Evolutionary conservation across 768 basidiomycete genomes (phyloP), one percentile per base, ranked within the genome.

Genomic region (Sutorius australiensis): DNA sequence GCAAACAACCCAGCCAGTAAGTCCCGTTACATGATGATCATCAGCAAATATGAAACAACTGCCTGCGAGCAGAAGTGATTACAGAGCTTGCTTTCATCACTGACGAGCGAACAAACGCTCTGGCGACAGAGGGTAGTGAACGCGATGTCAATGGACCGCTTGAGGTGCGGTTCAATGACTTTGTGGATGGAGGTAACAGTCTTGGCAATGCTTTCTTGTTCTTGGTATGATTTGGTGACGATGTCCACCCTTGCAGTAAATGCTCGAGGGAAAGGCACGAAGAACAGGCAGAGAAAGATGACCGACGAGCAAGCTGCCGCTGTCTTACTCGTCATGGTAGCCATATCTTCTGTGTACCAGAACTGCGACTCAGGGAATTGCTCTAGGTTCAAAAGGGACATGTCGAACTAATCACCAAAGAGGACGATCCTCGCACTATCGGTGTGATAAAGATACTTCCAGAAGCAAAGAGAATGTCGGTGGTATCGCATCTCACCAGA

Each of bases 1-100:
- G 57, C 62, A 13, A 65, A 65, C 37, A 62, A 65, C 49, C 64
- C 65, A 30, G 42, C 50, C 28, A 64, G 64, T 67, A 44, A 65
- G 65, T 59, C 8, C 19, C 12, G 2, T 8, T 9, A 3, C 12
- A 14, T 5, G 0, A 17, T 17, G 36, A 34, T 39, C 19, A 33
- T 33, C 33, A 48, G 16, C n/a, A 12, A 19, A 39, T 12, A 24
- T 24, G 24, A 4, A 24, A 24, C 24, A 36, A 8, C 8, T 11
- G 30, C 5, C 5, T 36, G 34, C 45, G 56, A 46, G 28, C 51
- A 67, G 66, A 62, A 37, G 61, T 67, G 6, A 53, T 66, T 47
- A 61, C 64, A 12, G 65, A 67, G 43, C 56, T 67, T 16, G 65
- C 65, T 14, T 67, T 63, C 30, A 58, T 59, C 27, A 30, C 59